A percentile compares a stretch with the other conserved stretches of the same genome.
Conservation (phyloP, 2,329 filamentous ascomycete species). For the Diaporthe citrichinensis region DNA sequence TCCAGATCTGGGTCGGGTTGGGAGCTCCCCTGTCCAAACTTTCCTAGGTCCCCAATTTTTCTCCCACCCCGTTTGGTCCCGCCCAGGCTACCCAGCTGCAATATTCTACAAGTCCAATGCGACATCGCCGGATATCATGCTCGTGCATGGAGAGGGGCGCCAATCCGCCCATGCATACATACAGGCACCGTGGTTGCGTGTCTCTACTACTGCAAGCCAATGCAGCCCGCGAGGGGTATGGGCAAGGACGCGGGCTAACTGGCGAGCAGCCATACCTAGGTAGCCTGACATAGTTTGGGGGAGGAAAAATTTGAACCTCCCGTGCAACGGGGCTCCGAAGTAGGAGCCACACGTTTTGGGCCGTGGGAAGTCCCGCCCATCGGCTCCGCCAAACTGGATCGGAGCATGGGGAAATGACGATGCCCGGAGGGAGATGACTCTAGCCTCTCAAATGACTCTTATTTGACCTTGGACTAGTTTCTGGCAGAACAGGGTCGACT, state of each 20-base stretch:
- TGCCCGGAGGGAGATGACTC: conserved; percentile 18
- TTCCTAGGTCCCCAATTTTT: conserved; percentile 7
- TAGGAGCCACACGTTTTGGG: conserved; percentile 23
- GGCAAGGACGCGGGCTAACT: not conserved
- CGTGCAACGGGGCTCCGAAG: conserved; percentile 23
- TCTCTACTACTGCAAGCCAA: conserved; percentile 16
- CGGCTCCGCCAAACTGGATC: conserved; percentile 35
- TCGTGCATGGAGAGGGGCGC: conserved; percentile 1
- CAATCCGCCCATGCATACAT: not conserved
- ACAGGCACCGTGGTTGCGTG: not conserved
- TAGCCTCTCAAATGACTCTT: conserved; percentile 31
- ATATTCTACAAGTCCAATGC: conserved; percentile 2
- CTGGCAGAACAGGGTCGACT: not conserved
- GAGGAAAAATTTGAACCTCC: conserved; percentile 18
- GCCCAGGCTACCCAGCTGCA: not conserved
- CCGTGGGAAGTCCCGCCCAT: conserved; percentile 23
- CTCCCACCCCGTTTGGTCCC: conserved; percentile 9
- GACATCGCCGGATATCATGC: not conserved
- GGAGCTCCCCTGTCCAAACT: conserved; percentile 26
- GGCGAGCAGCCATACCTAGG: not conserved
- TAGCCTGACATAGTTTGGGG: not conserved
- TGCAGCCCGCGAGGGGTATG: conserved; percentile 4
- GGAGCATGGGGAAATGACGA: conserved; percentile 36
- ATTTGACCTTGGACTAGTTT: not conserved
- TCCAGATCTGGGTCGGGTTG: conserved; percentile 10